A percentile compares a stretch with the other conserved stretches of the same genome.
Evolutionary conservation across 2,329 filamentous ascomycete genomes (phyloP).

Genomic region (Hypoxylon sp.): DNA sequence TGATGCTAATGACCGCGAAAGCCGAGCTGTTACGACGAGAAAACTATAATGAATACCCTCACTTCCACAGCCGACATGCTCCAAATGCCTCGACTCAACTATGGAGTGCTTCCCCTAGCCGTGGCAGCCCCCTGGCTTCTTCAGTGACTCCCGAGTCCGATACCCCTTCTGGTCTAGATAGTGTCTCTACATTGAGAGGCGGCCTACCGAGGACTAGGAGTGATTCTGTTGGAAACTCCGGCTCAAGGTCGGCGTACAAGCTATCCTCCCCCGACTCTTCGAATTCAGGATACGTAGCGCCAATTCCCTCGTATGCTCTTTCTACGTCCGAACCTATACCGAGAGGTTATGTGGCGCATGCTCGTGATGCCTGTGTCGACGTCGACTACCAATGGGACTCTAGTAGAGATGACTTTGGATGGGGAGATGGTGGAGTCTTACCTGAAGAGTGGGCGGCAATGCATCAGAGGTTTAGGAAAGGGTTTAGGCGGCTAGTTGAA

Average conservation of each 20-base stretch:
- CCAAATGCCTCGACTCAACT: constrained; percentile 55
- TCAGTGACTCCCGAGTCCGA: constrained; percentile 40
- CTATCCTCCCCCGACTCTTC: constrained; percentile 26
- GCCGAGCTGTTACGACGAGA: constrained; percentile 84
- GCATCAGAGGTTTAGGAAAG: constrained; percentile 89
- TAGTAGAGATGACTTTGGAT: constrained; percentile 80
- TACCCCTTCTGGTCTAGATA: constrained; percentile 39
- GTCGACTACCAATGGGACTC: constrained; percentile 99
- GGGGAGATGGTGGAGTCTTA: constrained; percentile 88
- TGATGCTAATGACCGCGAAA: constrained; percentile 92
- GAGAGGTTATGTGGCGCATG: constrained; percentile 88
- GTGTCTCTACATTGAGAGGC: constrained; percentile 41
- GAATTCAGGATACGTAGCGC: constrained; percentile 74
- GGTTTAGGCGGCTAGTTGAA: constrained; percentile 81
- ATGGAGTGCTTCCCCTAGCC: constrained; percentile 53
- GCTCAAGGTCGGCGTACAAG: constrained; percentile 25
- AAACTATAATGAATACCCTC: constrained; percentile 69
- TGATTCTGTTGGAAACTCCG: constrained; percentile 26
- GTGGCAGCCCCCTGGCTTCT: constrained; percentile 45
- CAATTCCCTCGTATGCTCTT: constrained; percentile 85
- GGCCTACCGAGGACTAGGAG: constrained; percentile 37
- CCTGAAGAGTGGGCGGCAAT: constrained; percentile 97
- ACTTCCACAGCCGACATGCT: constrained; percentile 52
- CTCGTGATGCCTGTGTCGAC: constrained; percentile 84
- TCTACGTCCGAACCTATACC: constrained; percentile 86